Conservation (phyloP, 2,329 filamentous ascomycete genomes). For the Periconia sp. region DNA sequence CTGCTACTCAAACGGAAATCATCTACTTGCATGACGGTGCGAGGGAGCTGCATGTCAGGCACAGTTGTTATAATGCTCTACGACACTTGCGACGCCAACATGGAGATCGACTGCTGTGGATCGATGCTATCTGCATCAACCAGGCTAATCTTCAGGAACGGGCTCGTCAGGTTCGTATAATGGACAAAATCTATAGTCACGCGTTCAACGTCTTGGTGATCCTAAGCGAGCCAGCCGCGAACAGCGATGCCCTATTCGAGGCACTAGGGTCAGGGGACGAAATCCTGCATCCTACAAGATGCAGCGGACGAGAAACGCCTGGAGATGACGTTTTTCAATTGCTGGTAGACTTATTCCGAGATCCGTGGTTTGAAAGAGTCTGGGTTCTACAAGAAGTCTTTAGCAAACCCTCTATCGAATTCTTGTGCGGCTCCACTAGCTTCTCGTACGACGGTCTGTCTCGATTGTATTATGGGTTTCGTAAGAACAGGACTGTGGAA, state of each 20-base stretch:
- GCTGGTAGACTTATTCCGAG: constrained; percentile 2
- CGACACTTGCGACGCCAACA: constrained; percentile 4
- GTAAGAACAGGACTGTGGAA: background rate
- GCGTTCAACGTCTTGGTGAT: constrained; percentile 5
- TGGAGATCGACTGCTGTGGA: constrained; percentile 9
- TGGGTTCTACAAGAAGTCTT: constrained; percentile 23
- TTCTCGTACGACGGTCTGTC: constrained; percentile 1
- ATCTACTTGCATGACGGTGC: constrained; percentile 4
- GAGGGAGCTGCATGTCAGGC: constrained; percentile 1
- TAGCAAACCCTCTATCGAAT: background rate
- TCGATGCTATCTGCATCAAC: constrained; percentile 9
- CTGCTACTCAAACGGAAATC: background rate
- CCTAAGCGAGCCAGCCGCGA: constrained; percentile 7
- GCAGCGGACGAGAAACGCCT: background rate
- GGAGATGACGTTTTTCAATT: constrained; percentile 1
- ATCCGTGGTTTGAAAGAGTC: constrained; percentile 19
- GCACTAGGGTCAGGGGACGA: constrained; percentile 5
- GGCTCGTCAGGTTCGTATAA: constrained; percentile 8
- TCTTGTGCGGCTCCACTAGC: constrained; percentile 4
- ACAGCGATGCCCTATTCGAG: constrained; percentile 1
- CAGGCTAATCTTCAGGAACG: constrained; percentile 7
- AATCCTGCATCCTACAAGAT: background rate
- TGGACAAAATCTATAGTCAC: constrained; percentile 5
- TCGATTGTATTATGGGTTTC: background rate
- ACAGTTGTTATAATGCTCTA: constrained; percentile 9